Percentiles rank a stretch among this genome's conserved stretches.
These are phyloP conservation scores for Globisporangium okanoganense DNA, from an alignment of 352 stramenopile species.

Conservation along the genomic window DNA sequence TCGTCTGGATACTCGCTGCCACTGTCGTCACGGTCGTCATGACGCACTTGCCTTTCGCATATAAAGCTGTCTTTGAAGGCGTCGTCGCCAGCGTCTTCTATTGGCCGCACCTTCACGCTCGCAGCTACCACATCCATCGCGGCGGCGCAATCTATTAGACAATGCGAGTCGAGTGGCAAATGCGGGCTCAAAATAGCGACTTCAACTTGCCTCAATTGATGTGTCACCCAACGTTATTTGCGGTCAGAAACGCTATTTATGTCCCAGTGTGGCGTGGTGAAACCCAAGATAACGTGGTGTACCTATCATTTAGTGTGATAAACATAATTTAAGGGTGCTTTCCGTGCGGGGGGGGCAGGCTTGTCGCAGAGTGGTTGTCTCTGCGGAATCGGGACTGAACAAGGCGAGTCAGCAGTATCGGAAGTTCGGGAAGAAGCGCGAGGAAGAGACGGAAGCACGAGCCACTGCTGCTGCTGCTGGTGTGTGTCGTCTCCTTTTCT, in stretches of 20 bases:
- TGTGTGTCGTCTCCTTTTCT: not conserved
- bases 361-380: not conserved
- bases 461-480: not conserved
- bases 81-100: not conserved
- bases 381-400: not conserved
- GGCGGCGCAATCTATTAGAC: not conserved
- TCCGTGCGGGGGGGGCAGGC: not conserved
- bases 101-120: not conserved
- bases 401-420: not conserved
- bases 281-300: too few relatives aligned
- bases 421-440: not conserved
- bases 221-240: not conserved
- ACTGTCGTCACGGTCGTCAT: not conserved
- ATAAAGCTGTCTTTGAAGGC: not conserved
- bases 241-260: not conserved
- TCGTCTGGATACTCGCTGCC: not conserved
- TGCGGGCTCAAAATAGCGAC: not conserved
- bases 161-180: not conserved
- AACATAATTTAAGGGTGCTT: not conserved
- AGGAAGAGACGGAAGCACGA: not conserved
- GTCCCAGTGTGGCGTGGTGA: not conserved
- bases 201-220: conserved; percentile 1
- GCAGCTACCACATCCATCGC: not conserved
- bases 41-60: not conserved
- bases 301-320: too few relatives aligned